phyloP scores from a whole-genome alignment of 139 green algal species.

The Ostreobium quekettii region DNA sequence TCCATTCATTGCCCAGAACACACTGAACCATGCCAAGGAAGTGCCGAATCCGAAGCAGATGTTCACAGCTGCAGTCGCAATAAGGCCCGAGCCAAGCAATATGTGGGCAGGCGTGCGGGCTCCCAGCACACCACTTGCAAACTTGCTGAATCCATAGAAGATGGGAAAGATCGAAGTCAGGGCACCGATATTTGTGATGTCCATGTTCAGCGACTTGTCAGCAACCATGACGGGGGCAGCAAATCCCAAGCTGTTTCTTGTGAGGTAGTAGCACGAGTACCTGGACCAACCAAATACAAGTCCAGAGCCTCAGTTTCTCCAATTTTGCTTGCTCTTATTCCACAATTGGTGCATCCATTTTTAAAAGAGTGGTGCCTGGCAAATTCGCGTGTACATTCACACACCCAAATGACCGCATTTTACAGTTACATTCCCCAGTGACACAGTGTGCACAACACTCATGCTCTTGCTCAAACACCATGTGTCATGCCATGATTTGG shows the following conservation, averaged over 20 bases:
- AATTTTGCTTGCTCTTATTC: too few relatives aligned
- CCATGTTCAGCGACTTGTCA: slow-evolving; percentile 51
- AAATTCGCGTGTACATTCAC: too few relatives aligned
- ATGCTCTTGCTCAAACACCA: too few relatives aligned
- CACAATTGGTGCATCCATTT: too few relatives aligned
- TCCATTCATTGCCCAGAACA: slow-evolving; percentile 75
- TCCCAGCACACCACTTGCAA: slow-evolving; percentile 57
- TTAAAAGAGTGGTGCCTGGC: too few relatives aligned
- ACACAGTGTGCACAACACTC: too few relatives aligned
- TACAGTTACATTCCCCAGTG: too few relatives aligned
- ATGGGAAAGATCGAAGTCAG: slow-evolving; percentile 92
- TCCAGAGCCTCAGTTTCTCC: too few relatives aligned
- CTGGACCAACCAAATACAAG: too few relatives aligned
- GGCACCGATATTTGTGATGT: slow-evolving; percentile 72
- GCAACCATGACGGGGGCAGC: slow-evolving; percentile 75
- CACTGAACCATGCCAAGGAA: slow-evolving; percentile 55
- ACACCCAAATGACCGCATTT: too few relatives aligned
- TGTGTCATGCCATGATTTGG: too few relatives aligned
- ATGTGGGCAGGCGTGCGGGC: slow-evolving; percentile 55
- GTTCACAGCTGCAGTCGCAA: slow-evolving; percentile 79
- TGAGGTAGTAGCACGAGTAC: slow-evolving; percentile 82
- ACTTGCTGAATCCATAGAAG: slow-evolving; percentile 58
- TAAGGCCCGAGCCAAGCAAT: slow-evolving; percentile 78
- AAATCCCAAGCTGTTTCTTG: slow-evolving; percentile 74
- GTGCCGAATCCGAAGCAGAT: slow-evolving; percentile 71